Evolutionary conservation across 176 grass and related monocot genomes (phyloP).

Genomic region (Oryza meridionalis): DNA sequence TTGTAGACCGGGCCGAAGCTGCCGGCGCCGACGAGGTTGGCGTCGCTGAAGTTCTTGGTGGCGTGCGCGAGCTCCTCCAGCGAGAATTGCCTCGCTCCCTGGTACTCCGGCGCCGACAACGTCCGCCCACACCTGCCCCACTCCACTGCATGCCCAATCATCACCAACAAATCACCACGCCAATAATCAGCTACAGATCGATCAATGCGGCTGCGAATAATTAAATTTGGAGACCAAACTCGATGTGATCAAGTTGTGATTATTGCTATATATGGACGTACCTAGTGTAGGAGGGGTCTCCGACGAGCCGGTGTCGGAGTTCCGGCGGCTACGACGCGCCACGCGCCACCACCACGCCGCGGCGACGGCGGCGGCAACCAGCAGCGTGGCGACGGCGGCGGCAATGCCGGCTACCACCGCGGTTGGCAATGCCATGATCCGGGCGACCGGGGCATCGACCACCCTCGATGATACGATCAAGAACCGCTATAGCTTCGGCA

Average conservation of each 20-base stretch:
- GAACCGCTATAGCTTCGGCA: slow-evolving; percentile 47
- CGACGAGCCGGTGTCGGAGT: slow-evolving; percentile 82
- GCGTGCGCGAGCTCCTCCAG: slow-evolving; percentile 84
- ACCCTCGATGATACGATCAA: slow-evolving; percentile 47
- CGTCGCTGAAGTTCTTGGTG: slow-evolving; percentile 73
- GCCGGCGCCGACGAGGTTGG: slow-evolving; percentile 83
- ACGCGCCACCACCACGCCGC: slow-evolving; percentile 40
- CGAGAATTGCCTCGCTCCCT: slow-evolving; percentile 64
- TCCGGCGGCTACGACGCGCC: slow-evolving; percentile 52
- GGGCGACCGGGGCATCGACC: slow-evolving; percentile 75
- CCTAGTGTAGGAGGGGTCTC: slow-evolving; percentile 72
- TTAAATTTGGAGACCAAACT: not conserved
- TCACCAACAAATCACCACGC: not conserved
- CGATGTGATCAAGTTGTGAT: not conserved
- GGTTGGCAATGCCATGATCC: slow-evolving; percentile 60
- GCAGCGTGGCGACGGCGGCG: slow-evolving; percentile 44
- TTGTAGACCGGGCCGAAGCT: slow-evolving; percentile 85
- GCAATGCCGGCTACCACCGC: slow-evolving; percentile 69
- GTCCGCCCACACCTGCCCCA: slow-evolving; percentile 68
- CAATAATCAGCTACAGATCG: not conserved
- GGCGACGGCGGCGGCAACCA: slow-evolving; percentile 39
- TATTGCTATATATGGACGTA: not conserved
- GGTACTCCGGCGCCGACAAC: slow-evolving; percentile 57
- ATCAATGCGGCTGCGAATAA: not conserved
- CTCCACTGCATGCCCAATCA: slow-evolving; percentile 47